Evolutionary conservation across 371 early-diverging fungal genomes (phyloP), one percentile per base, ranked within the genome.

Genomic region (Choanephora cucurbitarum): DNA sequence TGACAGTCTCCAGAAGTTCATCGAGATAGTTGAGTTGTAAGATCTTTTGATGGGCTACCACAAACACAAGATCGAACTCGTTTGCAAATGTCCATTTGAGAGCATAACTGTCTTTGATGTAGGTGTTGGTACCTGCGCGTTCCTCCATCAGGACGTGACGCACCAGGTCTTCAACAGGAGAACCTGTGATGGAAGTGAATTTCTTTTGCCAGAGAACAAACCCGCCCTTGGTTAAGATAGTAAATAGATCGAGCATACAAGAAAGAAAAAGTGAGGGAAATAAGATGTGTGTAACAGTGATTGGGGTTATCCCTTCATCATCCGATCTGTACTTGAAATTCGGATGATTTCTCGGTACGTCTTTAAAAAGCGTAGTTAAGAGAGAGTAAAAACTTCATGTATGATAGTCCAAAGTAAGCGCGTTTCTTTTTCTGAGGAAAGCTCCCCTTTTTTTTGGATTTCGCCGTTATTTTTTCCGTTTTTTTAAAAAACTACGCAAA

Each of bases 21-120:
- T 92, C 93, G 49, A 94, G 79, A 61, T 95, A 94, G 1, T 87
- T 68, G 11, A 96, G 80, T 51, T 90, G 91, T 7, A 95, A 81
- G 1, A 92, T 87, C 75, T 91, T 93, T 67, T 93, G 94, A 67
- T 94, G 93, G 5, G 86, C 94, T n/a, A 89, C 95, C 48, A 96
- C 90, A 77, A 96, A 94, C 32, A 96, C 84, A 44, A 95, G 81
- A 48, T 91, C 91, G 14, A 87, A 71, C 58, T 93, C 92, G 55
- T 93, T 95, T 28, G 86, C 88, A 64, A 92, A 87, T 5, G 87
- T 77, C 95, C 94, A 95, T 54, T 91, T 87, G 41, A 94, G 52
- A 14, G 83, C 76, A 69, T 87, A 88, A n/a, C 81, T 74, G 31
- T 90, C 91, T 49, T 79, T 77, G 56, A 54, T 69, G 59, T 77